Conservation (phyloP, 169 alveolate genomes). For the Plasmodium falciparum region DNA sequence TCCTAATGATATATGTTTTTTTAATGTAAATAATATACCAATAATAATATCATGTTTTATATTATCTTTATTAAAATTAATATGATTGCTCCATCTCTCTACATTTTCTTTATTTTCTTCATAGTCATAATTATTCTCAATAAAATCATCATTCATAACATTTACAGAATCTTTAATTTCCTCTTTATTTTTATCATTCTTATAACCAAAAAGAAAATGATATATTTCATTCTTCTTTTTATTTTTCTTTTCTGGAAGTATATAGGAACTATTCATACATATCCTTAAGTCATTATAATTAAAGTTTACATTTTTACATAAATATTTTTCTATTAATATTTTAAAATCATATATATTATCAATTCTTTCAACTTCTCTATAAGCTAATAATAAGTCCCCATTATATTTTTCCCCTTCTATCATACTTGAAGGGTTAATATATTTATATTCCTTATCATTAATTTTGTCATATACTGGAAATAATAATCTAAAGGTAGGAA, state of each 20-base stretch:
- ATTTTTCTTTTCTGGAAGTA: background rate
- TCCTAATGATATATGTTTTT: constrained; percentile 20
- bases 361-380: constrained; percentile 34
- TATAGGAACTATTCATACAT: constrained; percentile 15
- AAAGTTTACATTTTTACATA: constrained; percentile 52
- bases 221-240: no score
- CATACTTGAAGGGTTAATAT: background rate
- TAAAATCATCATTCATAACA: background rate
- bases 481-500: constrained; percentile 50
- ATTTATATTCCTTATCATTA: constrained; percentile 17
- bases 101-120: background rate
- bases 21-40: constrained; percentile 50
- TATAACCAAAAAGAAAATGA: no score
- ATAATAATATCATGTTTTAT: constrained; percentile 59
- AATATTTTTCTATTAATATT: constrained; percentile 29
- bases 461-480: constrained; percentile 52
- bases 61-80: constrained; percentile 5
- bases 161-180: no score
- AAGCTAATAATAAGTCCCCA: constrained; percentile 39
- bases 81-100: constrained; percentile 17
- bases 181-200: no score
- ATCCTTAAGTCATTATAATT: constrained; percentile 41
- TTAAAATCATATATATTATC: constrained; percentile 19
- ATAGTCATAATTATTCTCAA: background rate
- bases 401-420: background rate